Percentiles rank a stretch among this genome's conserved stretches.
Evolutionary conservation across 495 filamentous ascomycete species (phyloP).

Genomic region (Gamarada debralockiae): DNA sequence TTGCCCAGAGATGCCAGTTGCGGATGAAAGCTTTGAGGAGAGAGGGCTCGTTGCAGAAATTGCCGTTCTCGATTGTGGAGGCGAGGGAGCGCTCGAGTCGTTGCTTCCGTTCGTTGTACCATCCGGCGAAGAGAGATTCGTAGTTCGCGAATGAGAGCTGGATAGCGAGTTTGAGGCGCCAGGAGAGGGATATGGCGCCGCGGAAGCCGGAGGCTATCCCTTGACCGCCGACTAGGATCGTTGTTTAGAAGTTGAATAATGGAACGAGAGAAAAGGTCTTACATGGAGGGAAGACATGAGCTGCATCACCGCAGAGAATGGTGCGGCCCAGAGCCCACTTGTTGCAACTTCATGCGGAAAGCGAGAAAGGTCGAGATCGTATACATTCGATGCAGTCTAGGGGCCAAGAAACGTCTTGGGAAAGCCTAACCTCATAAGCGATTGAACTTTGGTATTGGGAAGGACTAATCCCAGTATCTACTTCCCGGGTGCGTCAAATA

Average conservation of each 20-base stretch:
- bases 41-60: constrained; percentile 28
- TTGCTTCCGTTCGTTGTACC: constrained; percentile 39
- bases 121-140: constrained; percentile 26
- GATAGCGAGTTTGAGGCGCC: constrained; percentile 33
- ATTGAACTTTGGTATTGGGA: constrained; percentile 6
- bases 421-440: too few species aligned
- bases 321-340: constrained; percentile 44
- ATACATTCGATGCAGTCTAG: constrained; percentile 43
- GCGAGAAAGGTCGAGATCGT: constrained; percentile 44
- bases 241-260: neutral
- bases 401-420: constrained; percentile 35
- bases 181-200: constrained; percentile 36
- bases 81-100: constrained; percentile 34
- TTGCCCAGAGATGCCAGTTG: constrained; percentile 30
- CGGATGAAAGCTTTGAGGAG: constrained; percentile 30
- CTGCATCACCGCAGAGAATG: constrained; percentile 47
- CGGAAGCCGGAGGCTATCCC: constrained; percentile 45
- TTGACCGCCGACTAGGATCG: constrained; percentile 42
- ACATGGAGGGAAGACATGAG: constrained; percentile 53
- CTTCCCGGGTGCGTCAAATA: constrained; percentile 2
- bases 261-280: too few species aligned
- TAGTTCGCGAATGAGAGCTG: constrained; percentile 13
- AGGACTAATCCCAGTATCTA: neutral
- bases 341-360: constrained; percentile 46
- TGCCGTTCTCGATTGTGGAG: constrained; percentile 31